phyloP scores from a whole-genome alignment of 2,329 filamentous ascomycete genomes.

The Stagonosporopsis tanaceti region DNA sequence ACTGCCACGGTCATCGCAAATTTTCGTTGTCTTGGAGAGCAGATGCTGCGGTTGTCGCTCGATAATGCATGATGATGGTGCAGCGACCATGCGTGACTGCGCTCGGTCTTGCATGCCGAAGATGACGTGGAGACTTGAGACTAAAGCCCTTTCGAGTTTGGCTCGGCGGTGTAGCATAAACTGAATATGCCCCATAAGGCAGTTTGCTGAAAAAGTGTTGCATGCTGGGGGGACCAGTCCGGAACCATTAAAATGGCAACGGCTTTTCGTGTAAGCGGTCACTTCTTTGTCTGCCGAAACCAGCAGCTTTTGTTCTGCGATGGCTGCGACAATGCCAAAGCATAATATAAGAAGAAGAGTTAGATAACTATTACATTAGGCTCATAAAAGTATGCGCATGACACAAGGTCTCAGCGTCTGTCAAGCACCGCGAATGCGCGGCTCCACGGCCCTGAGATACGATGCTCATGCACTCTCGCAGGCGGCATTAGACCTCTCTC shows the following conservation, averaged over 20 bases:
- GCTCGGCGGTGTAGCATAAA: background rate
- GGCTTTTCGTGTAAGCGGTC: too few species aligned
- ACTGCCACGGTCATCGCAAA: too few species aligned
- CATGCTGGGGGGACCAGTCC: background rate
- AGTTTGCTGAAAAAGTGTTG: background rate
- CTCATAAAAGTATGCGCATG: background rate
- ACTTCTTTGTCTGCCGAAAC: background rate
- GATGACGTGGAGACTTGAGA: background rate
- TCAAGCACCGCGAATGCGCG: conserved; percentile 21
- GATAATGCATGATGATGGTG: too few species aligned
- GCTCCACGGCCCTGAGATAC: conserved; percentile 24
- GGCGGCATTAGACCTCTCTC: conserved; percentile 16
- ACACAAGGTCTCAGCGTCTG: background rate
- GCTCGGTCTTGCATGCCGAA: background rate
- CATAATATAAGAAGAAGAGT: background rate
- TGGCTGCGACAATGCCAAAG: background rate
- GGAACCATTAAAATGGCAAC: background rate
- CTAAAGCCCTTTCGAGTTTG: background rate
- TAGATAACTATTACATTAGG: background rate
- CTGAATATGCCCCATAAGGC: background rate
- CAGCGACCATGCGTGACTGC: too few species aligned
- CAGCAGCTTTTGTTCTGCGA: background rate
- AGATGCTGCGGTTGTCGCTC: too few species aligned
- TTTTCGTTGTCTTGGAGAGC: too few species aligned
- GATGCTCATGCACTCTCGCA: conserved; percentile 7